phyloP scores from a whole-genome alignment of 805 yeast species.

The Kazachstania africana region DNA sequence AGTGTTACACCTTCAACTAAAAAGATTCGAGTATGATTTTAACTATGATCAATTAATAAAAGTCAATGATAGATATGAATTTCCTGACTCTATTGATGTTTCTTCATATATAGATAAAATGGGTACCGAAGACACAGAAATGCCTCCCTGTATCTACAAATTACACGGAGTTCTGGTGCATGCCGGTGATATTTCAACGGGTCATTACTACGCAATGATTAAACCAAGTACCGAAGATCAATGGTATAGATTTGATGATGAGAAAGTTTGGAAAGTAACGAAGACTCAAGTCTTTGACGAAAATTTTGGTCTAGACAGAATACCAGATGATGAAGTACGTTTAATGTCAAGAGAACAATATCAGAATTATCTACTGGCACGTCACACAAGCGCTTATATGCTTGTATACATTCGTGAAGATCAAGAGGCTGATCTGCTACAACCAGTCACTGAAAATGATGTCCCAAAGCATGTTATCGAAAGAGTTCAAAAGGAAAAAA shows the following conservation, averaged over 20 bases:
- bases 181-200: constrained; percentile 89
- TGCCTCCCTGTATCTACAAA: constrained; percentile 46
- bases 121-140: constrained; percentile 9
- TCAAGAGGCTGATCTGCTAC: constrained; percentile 45
- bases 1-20: constrained; percentile 83
- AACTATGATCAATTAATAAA: constrained; percentile 79
- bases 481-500: constrained; percentile 52
- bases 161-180: constrained; percentile 93
- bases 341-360: constrained; percentile 47
- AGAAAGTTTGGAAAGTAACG: constrained; percentile 81
- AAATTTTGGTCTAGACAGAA: constrained; percentile 73
- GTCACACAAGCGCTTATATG: constrained; percentile 96
- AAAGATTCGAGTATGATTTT: constrained; percentile 90
- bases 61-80: constrained; percentile 86
- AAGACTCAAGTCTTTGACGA: constrained; percentile 79
- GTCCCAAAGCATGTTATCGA: constrained; percentile 60
- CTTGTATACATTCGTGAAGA: constrained; percentile 75
- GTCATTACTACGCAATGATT: constrained; percentile 92
- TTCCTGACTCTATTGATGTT: constrained; percentile 72
- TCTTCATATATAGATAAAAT: constrained; percentile 62
- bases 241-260: constrained; percentile 95
- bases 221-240: constrained; percentile 58
- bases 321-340: constrained; percentile 37
- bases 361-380: constrained; percentile 51
- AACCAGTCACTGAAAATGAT: constrained; percentile 40